phyloP scores from a whole-genome alignment of 306 rosid species.

The Glycine latifolia region DNA sequence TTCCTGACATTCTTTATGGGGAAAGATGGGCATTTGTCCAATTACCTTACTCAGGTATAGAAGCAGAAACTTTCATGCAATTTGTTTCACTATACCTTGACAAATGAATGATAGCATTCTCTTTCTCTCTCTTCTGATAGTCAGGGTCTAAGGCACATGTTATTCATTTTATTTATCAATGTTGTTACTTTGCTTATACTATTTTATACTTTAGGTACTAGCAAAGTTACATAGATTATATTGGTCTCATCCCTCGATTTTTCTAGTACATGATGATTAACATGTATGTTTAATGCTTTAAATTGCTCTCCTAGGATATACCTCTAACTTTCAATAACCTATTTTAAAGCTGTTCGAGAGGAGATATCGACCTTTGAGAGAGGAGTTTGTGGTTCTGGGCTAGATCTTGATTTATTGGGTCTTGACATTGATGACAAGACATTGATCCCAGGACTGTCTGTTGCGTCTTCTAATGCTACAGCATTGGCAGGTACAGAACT shows the following conservation, averaged over 20 bases:
- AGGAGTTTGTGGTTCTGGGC: constrained; percentile 75
- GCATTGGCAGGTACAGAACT: constrained; percentile 75
- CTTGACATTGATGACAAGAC: constrained; percentile 86
- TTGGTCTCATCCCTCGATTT: constrained; percentile 2
- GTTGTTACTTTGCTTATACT: constrained; percentile 9
- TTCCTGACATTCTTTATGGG: constrained; percentile 91
- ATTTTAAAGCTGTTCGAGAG: constrained; percentile 76
- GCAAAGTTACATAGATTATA: constrained; percentile 9
- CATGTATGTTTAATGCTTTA: constrained; percentile 18
- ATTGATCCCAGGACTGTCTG: constrained; percentile 90
- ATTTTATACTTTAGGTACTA: constrained; percentile 1
- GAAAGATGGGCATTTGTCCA: constrained; percentile 98
- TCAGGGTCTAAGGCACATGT: not conserved
- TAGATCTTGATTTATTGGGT: constrained; percentile 91
- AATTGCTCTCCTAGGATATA: constrained; percentile 8
- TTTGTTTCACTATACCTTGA: constrained; percentile 23
- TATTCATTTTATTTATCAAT: constrained; percentile 29
- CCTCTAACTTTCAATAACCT: constrained; percentile 43
- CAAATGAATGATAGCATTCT: not conserved
- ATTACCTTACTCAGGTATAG: constrained; percentile 85
- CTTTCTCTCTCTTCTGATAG: not conserved
- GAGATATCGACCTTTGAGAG: constrained; percentile 69
- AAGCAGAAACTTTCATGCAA: constrained; percentile 22
- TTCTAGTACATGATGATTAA: not conserved
- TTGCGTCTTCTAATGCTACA: constrained; percentile 83